Percentiles rank a stretch among this genome's conserved stretches.
These are phyloP conservation scores for Suhomyces taliae DNA, from an alignment of 1,139 yeast genomes.

Conservation along the genomic window DNA sequence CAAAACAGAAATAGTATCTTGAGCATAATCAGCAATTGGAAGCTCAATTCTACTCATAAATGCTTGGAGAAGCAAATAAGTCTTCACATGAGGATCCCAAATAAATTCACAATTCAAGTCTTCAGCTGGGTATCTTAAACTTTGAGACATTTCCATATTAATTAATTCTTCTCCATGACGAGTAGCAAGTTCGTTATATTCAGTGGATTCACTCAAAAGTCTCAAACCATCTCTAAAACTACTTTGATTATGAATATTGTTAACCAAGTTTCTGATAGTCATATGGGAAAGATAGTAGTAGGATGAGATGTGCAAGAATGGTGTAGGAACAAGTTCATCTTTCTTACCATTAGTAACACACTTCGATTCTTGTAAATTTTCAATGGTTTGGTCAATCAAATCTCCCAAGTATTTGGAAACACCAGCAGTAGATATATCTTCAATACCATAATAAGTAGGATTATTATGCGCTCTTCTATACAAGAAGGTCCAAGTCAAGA, in stretches of 20 bases:
- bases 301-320: slow-evolving; percentile 81
- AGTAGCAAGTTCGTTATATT: slow-evolving; percentile 89
- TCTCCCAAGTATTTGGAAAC: slow-evolving; percentile 69
- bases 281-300: slow-evolving; percentile 92
- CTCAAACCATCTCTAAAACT: slow-evolving; percentile 69
- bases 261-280: slow-evolving; percentile 71
- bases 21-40: slow-evolving; percentile 94
- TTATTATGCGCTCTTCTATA: slow-evolving; percentile 93
- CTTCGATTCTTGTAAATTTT: slow-evolving; percentile 65
- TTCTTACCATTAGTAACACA: slow-evolving; percentile 64
- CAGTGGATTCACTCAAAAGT: slow-evolving; percentile 77
- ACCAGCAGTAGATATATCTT: slow-evolving; percentile 65
- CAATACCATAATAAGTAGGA: slow-evolving; percentile 92
- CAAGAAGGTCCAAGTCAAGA: slow-evolving; percentile 91
- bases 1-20: slow-evolving; percentile 88
- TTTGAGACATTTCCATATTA: slow-evolving; percentile 85
- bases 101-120: slow-evolving; percentile 66
- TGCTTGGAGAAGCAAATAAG: slow-evolving; percentile 83
- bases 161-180: slow-evolving; percentile 94
- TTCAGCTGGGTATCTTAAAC: slow-evolving; percentile 74
- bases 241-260: slow-evolving; percentile 49
- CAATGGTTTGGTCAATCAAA: slow-evolving; percentile 70
- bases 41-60: slow-evolving; percentile 78
- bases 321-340: slow-evolving; percentile 61
- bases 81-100: slow-evolving; percentile 96